These are phyloP conservation scores for Candida ulmi DNA, from an alignment of 805 yeast species.

Conservation along the genomic window DNA sequence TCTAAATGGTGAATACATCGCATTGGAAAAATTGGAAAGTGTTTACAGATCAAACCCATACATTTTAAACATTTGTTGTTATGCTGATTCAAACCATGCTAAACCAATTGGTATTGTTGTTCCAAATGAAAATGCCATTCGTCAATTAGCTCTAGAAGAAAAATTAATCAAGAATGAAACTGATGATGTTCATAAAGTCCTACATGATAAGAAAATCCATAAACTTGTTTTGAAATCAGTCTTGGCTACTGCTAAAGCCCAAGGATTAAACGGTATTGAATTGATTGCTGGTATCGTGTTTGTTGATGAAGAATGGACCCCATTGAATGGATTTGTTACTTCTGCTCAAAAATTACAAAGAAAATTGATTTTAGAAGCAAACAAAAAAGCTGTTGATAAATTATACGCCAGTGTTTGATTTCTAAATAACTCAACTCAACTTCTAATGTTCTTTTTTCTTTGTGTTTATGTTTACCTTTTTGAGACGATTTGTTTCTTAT, in stretches of 20 bases:
- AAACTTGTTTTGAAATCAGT: slow-evolving; percentile 52
- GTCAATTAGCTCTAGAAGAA: slow-evolving; percentile 51
- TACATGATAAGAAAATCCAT: slow-evolving; percentile 51
- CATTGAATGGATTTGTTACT: slow-evolving; percentile 89
- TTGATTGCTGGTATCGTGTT: slow-evolving; percentile 72
- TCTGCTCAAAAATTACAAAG: slow-evolving; percentile 96
- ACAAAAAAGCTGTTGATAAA: slow-evolving; percentile 59
- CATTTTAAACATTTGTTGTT: slow-evolving; percentile 82
- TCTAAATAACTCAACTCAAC: neutral
- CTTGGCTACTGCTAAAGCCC: slow-evolving; percentile 68
- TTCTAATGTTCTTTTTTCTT: neutral
- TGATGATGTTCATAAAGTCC: slow-evolving; percentile 43
- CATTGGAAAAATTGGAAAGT: slow-evolving; percentile 90
- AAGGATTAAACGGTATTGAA: slow-evolving; percentile 84
- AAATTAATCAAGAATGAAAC: slow-evolving; percentile 39
- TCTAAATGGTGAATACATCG: slow-evolving; percentile 94
- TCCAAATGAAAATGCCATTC: slow-evolving; percentile 67
- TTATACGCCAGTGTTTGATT: slow-evolving; percentile 37
- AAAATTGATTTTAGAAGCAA: slow-evolving; percentile 73
- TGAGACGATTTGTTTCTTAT: no score
- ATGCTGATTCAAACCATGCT: slow-evolving; percentile 82
- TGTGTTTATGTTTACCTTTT: neutral
- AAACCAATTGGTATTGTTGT: slow-evolving; percentile 90
- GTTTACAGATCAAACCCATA: slow-evolving; percentile 77
- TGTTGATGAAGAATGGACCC: slow-evolving; percentile 94